Conservation (phyloP, 208 protist species). For the Trypanosoma grayi region DNA sequence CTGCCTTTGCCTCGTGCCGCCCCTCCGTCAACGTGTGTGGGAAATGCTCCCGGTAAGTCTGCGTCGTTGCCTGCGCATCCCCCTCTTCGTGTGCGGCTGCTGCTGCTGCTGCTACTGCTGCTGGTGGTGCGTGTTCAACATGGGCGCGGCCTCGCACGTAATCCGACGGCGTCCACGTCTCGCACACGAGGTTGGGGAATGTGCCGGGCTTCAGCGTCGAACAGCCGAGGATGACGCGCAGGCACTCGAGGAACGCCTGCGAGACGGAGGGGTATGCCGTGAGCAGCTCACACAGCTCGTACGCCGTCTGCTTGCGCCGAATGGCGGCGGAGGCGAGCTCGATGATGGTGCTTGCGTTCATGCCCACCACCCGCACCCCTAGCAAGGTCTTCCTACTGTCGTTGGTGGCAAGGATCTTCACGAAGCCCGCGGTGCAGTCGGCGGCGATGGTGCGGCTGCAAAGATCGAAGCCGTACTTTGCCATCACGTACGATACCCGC, state of each 20-base stretch:
- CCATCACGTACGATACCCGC: conserved; percentile 64
- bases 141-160: conserved; percentile 50
- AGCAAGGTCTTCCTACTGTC: conserved; percentile 53
- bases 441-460: conserved; percentile 72
- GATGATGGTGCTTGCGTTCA: conserved; percentile 68
- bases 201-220: conserved; percentile 52
- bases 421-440: conserved; percentile 61
- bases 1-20: background rate
- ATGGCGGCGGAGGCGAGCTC: conserved; percentile 70
- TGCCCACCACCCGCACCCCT: conserved; percentile 60
- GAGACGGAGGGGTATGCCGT: conserved; percentile 81
- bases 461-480: conserved; percentile 56
- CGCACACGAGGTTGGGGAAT: conserved; percentile 42
- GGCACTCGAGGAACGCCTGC: conserved; percentile 81
- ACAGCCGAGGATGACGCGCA: conserved; percentile 59
- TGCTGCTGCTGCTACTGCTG: too few relatives aligned
- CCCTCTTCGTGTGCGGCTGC: background rate
- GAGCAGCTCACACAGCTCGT: conserved; percentile 60
- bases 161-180: conserved; percentile 58
- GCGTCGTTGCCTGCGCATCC: background rate
- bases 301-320: conserved; percentile 46
- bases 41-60: background rate
- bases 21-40: background rate
- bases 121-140: too few relatives aligned
- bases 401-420: conserved; percentile 78